phyloP scores from a whole-genome alignment of 2,329 filamentous ascomycete genomes.

The Colletotrichum phormii region DNA sequence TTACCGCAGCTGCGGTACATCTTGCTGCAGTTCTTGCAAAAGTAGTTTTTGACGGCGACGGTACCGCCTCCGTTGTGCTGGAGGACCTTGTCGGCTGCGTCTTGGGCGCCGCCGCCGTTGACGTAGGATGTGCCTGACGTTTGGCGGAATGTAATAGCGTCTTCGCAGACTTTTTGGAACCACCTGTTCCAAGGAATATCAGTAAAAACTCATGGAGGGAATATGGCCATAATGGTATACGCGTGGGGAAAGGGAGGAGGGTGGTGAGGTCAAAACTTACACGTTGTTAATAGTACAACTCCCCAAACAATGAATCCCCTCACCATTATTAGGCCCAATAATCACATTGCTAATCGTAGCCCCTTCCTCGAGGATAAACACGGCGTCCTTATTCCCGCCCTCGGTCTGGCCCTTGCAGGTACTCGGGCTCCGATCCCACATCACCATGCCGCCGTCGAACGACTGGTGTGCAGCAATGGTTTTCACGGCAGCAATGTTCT shows the following conservation, averaged over 20 bases:
- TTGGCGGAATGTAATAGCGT: constrained; percentile 49
- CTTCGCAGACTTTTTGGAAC: constrained; percentile 54
- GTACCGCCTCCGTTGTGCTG: constrained; percentile 36
- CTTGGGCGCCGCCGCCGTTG: constrained; percentile 42
- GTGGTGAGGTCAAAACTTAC: not conserved
- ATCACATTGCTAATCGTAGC: constrained; percentile 58
- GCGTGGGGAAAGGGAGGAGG: too few relatives aligned
- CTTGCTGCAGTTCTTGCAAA: constrained; percentile 56
- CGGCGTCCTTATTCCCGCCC: constrained; percentile 53
- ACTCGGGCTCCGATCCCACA: constrained; percentile 52
- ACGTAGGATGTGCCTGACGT: constrained; percentile 50
- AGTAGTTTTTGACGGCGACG: constrained; percentile 53
- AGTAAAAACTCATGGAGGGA: too few relatives aligned
- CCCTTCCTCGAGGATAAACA: constrained; percentile 54
- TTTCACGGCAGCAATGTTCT: constrained; percentile 28
- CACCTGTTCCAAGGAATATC: constrained; percentile 45
- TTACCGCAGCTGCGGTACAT: constrained; percentile 61
- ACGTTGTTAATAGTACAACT: constrained; percentile 50
- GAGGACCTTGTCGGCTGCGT: constrained; percentile 32
- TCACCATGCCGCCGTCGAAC: constrained; percentile 32
- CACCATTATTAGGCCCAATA: constrained; percentile 56
- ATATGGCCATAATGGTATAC: too few relatives aligned
- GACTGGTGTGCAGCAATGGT: constrained; percentile 28
- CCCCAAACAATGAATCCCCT: constrained; percentile 59
- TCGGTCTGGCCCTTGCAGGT: constrained; percentile 55